Percentiles rank a stretch among this genome's conserved stretches.
These are phyloP conservation scores for Lophiotrema nucula DNA, from an alignment of 495 filamentous ascomycete genomes.

Conservation along the genomic window DNA sequence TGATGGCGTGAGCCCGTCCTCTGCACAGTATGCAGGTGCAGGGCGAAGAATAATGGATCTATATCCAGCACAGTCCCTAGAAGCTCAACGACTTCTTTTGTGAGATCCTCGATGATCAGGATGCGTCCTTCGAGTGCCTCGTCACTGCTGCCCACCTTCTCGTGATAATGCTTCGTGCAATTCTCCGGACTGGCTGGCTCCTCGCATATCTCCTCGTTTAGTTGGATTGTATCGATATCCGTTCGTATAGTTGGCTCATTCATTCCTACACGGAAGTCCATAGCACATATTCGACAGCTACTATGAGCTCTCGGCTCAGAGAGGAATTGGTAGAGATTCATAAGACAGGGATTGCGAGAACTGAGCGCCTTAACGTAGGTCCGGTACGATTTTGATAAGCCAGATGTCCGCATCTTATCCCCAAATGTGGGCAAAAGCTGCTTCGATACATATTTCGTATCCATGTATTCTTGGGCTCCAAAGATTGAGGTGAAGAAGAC, in stretches of 20 bases:
- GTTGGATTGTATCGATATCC: neutral
- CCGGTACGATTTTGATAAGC: neutral
- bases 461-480: too few relatives aligned
- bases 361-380: slow-evolving; percentile 1
- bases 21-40: slow-evolving; percentile 8
- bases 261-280: slow-evolving; percentile 6
- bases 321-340: slow-evolving; percentile 20
- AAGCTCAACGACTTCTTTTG: slow-evolving; percentile 11
- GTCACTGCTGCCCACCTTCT: neutral
- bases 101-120: slow-evolving; percentile 28
- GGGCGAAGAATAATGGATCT: slow-evolving; percentile 28
- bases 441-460: too few relatives aligned
- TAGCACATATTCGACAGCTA: slow-evolving; percentile 3
- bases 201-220: neutral
- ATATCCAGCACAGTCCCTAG: slow-evolving; percentile 10
- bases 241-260: neutral
- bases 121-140: slow-evolving; percentile 5
- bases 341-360: slow-evolving; percentile 7
- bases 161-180: neutral
- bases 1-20: slow-evolving; percentile 2
- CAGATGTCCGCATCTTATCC: neutral
- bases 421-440: too few relatives aligned
- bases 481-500: too few relatives aligned
- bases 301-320: neutral
- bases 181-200: neutral